Conservation (phyloP, 176 grass and related monocot species). For the Microstegium vimineum region DNA sequence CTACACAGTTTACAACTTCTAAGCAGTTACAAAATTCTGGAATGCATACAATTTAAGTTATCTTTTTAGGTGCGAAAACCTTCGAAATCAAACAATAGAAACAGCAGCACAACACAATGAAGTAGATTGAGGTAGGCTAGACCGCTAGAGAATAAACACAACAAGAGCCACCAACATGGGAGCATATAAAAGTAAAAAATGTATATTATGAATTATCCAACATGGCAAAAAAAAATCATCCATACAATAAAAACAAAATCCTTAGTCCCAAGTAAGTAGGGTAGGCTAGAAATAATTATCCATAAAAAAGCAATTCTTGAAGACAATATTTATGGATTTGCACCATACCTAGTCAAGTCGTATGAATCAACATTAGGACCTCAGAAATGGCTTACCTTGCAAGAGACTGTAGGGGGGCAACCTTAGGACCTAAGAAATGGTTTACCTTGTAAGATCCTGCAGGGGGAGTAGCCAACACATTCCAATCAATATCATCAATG, state of each 20-base stretch:
- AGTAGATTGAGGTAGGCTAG: not conserved
- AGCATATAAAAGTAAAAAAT: not conserved
- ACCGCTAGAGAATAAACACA: not conserved
- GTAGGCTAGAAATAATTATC: not conserved
- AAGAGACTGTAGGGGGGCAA: not conserved
- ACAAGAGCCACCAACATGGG: not conserved
- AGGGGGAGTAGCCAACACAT: conserved; percentile 73
- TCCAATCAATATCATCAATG: conserved; percentile 97
- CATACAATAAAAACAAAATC: not conserved
- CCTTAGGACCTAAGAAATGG: not conserved
- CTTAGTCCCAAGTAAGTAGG: not conserved
- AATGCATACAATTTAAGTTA: not conserved
- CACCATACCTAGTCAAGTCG: not conserved
- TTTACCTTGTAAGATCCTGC: conserved; percentile 85
- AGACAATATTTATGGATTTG: not conserved
- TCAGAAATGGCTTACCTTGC: not conserved
- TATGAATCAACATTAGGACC: not conserved
- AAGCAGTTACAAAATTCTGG: not conserved
- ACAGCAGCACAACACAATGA: not conserved
- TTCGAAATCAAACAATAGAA: not conserved
- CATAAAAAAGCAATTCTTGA: not conserved
- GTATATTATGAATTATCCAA: not conserved
- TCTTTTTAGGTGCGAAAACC: not conserved
- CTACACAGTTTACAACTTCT: not conserved
- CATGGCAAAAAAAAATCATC: not conserved